A percentile compares a stretch with the other conserved stretches of the same genome.
phyloP scores from a whole-genome alignment of 2,329 filamentous ascomycete genomes.

The Nemania sp. region DNA sequence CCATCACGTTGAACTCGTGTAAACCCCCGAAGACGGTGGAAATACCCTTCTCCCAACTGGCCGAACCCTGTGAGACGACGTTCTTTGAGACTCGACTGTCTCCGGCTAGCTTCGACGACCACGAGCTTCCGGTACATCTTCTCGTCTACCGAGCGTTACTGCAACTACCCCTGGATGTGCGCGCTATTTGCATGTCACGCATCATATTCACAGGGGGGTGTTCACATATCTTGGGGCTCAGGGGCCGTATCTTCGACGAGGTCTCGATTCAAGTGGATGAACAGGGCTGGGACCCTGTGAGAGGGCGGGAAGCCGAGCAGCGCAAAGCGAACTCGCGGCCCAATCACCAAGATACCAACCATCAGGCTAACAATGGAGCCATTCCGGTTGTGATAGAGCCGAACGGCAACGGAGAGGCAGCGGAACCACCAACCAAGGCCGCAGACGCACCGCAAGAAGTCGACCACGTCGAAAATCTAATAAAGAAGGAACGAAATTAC shows the following conservation, averaged over 20 bases:
- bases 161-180: constrained; percentile 77
- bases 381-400: constrained; percentile 29
- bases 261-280: constrained; percentile 67
- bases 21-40: constrained; percentile 59
- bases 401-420: constrained; percentile 40
- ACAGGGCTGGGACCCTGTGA: constrained; percentile 77
- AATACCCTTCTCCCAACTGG: constrained; percentile 71
- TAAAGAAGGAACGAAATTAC: constrained; percentile 52
- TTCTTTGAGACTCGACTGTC: constrained; percentile 67
- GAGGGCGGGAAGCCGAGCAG: constrained; percentile 68
- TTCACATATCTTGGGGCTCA: constrained; percentile 78
- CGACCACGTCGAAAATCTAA: constrained; percentile 63
- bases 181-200: constrained; percentile 84
- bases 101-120: constrained; percentile 73
- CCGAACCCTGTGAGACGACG: constrained; percentile 74
- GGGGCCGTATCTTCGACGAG: constrained; percentile 76
- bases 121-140: constrained; percentile 78
- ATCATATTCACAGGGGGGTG: constrained; percentile 86
- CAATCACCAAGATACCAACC: constrained; percentile 40
- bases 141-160: constrained; percentile 79
- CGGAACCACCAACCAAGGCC: constrained; percentile 43
- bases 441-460: constrained; percentile 52
- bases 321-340: constrained; percentile 53
- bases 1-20: constrained; percentile 53
- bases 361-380: constrained; percentile 32